phyloP scores from a whole-genome alignment of 208 protist genomes.

The Naegleria fowleri region DNA sequence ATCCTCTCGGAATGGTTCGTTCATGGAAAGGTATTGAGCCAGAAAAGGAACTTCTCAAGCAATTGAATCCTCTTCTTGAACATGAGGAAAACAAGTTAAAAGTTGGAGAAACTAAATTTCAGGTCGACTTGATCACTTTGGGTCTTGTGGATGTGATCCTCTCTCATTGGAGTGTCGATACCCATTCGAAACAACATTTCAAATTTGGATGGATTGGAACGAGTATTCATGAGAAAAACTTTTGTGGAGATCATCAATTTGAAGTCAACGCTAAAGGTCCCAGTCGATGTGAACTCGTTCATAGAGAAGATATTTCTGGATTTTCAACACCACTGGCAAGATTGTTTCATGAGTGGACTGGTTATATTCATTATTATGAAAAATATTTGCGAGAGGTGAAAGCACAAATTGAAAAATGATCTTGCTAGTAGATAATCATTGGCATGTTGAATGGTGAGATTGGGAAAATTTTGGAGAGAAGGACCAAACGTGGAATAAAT shows the following conservation, averaged over 20 bases:
- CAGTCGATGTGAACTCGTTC: background rate
- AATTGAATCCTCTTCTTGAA: too few relatives aligned
- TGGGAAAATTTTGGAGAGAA: too few relatives aligned
- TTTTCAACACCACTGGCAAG: background rate
- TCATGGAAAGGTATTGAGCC: background rate
- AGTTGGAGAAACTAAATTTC: background rate
- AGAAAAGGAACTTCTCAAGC: background rate
- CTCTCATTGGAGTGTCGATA: background rate
- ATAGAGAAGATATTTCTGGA: background rate
- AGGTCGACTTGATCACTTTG: background rate
- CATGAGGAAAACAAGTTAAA: background rate
- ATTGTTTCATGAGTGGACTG: background rate
- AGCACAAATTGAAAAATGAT: background rate
- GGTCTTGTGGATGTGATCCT: background rate
- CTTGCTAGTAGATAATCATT: too few relatives aligned
- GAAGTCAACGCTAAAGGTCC: background rate
- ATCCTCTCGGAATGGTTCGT: background rate
- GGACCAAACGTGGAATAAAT: too few relatives aligned
- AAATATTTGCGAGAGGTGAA: background rate
- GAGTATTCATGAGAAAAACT: background rate
- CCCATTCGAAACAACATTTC: background rate
- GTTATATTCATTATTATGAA: background rate
- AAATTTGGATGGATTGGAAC: background rate
- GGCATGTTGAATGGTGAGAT: too few relatives aligned
- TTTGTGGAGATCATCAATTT: background rate